Evolutionary conservation across 306 rosid species (phyloP).

Genomic region (Sechiopsis laciniata): DNA sequence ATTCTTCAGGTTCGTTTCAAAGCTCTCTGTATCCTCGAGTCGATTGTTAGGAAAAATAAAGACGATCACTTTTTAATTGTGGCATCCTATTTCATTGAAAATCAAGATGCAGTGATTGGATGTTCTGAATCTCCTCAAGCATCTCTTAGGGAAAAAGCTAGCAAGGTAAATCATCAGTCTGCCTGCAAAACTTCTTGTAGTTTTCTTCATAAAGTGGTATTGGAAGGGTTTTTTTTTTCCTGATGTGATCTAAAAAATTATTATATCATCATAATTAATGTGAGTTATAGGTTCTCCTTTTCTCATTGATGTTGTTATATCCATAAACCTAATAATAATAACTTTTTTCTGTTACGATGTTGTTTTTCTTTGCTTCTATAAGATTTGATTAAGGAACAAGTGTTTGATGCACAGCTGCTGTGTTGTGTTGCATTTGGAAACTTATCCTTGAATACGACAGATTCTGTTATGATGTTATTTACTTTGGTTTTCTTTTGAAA

Average conservation of each 20-base stretch:
- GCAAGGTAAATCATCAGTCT: constrained; percentile 48
- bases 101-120: constrained; percentile 56
- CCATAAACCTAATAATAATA: not conserved
- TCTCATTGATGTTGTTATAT: not conserved
- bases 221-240: not conserved
- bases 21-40: constrained; percentile 88
- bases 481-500: not conserved
- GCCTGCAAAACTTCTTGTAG: not conserved
- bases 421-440: not conserved
- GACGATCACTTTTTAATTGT: constrained; percentile 55
- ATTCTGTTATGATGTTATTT: not conserved
- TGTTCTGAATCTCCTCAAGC: constrained; percentile 97
- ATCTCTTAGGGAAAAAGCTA: constrained; percentile 84
- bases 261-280: not conserved
- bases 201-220: not conserved
- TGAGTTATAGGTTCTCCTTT: not conserved
- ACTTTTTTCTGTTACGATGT: not conserved
- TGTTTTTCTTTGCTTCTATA: constrained; percentile 6
- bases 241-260: not conserved
- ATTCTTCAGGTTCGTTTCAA: constrained; percentile 88
- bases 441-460: not conserved
- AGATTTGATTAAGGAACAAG: not conserved
- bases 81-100: constrained; percentile 66
- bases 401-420: not conserved
- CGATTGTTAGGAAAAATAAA: constrained; percentile 74